phyloP scores from a whole-genome alignment of 805 yeast genomes.

The Zygosaccharomyces bailii region DNA sequence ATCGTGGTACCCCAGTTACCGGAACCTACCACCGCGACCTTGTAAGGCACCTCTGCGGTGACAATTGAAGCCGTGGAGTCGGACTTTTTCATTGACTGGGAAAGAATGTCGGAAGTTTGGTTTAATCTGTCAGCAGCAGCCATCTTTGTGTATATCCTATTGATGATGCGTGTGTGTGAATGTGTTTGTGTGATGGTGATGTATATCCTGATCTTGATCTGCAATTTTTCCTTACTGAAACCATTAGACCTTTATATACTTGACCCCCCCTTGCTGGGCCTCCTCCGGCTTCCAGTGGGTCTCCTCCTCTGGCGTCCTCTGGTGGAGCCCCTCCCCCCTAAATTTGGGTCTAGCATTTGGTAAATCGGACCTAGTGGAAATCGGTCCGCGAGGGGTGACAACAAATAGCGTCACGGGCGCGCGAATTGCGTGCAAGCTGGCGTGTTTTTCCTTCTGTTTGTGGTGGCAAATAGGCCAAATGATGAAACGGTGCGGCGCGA shows the following conservation, averaged over 20 bases:
- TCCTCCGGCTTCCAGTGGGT: conserved; percentile 6
- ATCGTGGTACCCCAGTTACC: conserved; percentile 99
- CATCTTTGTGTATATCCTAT: conserved; percentile 13
- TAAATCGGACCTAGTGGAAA: conserved; percentile 2
- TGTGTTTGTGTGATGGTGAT: background rate
- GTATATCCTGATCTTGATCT: conserved; percentile 1
- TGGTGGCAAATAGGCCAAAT: background rate
- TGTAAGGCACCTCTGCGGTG: conserved; percentile 40
- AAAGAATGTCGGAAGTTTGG: conserved; percentile 30
- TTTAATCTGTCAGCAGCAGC: conserved; percentile 35
- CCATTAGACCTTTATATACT: background rate
- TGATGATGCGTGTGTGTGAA: background rate
- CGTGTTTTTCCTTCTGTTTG: background rate
- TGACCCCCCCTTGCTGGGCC: conserved; percentile 2
- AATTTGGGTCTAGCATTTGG: conserved; percentile 4
- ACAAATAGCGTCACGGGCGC: conserved; percentile 3
- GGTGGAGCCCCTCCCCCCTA: conserved; percentile 11
- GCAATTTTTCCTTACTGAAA: background rate
- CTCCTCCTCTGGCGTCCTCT: no score
- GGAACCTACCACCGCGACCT: conserved; percentile 81
- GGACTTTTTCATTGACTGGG: conserved; percentile 24
- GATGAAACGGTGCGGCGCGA: background rate
- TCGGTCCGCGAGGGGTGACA: conserved; percentile 2
- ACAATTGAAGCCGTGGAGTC: conserved; percentile 18
- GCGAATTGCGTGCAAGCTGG: background rate